phyloP scores from a whole-genome alignment of 2,329 filamentous ascomycete species.

The Chaetothyriales sp. region DNA sequence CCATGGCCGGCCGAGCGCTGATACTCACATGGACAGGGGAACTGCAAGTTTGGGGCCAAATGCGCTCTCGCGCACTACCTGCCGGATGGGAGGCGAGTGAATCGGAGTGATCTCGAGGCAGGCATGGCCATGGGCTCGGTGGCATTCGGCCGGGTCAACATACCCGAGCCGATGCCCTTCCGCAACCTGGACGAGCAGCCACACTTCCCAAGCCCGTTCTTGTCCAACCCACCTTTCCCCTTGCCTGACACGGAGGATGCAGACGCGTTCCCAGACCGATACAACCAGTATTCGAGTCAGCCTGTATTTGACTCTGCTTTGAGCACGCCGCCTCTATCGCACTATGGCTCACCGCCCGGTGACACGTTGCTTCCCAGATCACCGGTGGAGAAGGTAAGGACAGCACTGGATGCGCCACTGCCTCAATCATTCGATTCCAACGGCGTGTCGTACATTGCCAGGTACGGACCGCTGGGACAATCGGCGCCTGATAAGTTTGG shows the following conservation, averaged over 20 bases:
- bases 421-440: conserved; percentile 95
- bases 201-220: conserved; percentile 24
- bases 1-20: not conserved
- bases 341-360: conserved; percentile 75
- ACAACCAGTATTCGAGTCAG: conserved; percentile 34
- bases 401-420: conserved; percentile 81
- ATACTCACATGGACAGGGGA: conserved; percentile 50
- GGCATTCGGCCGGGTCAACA: conserved; percentile 17
- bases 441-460: conserved; percentile 79
- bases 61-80: conserved; percentile 94
- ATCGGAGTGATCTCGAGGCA: conserved; percentile 46
- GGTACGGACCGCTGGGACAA: conserved; percentile 78
- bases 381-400: conserved; percentile 52
- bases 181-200: conserved; percentile 51
- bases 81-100: conserved; percentile 83
- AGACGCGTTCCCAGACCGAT: conserved; percentile 22
- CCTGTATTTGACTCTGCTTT: conserved; percentile 46
- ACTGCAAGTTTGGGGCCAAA: conserved; percentile 97
- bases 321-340: conserved; percentile 45
- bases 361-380: conserved; percentile 67
- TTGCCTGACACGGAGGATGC: conserved; percentile 31
- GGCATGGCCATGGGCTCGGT: conserved; percentile 37
- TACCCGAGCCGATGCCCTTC: conserved; percentile 52
- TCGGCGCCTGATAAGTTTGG: conserved; percentile 81
- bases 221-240: conserved; percentile 29